phyloP scores from a whole-genome alignment of 306 rosid genomes.

The Cotoneaster glaucophyllus region DNA sequence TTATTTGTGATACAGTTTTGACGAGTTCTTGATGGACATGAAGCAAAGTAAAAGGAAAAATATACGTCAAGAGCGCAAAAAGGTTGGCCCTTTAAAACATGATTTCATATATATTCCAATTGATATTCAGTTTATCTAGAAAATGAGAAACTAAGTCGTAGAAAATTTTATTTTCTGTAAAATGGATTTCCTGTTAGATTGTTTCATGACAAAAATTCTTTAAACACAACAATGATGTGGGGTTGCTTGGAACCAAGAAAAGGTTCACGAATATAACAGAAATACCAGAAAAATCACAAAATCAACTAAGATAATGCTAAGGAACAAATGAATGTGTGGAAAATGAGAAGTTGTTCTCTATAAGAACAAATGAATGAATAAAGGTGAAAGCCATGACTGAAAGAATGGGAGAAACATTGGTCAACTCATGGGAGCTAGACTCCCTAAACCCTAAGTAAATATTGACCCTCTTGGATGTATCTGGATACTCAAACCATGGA shows the following conservation, averaged over 20 bases:
- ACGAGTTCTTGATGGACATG: conserved; percentile 93
- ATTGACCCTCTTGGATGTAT: background rate
- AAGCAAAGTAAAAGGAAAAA: conserved; percentile 92
- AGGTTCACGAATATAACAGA: background rate
- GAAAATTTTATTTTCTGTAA: background rate
- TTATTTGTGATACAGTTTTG: conserved; percentile 51
- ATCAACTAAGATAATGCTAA: background rate
- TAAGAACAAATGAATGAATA: background rate
- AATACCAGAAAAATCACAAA: background rate
- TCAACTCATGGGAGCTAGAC: background rate
- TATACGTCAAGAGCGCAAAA: conserved; percentile 93
- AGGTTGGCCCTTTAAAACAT: conserved; percentile 39
- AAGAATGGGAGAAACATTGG: background rate
- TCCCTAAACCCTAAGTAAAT: too few species aligned
- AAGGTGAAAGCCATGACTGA: background rate
- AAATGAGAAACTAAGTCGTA: background rate
- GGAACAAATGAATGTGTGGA: background rate
- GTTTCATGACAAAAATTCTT: background rate
- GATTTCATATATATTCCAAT: conserved; percentile 2
- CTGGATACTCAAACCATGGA: background rate
- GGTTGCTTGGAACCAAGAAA: background rate
- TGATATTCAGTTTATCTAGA: background rate
- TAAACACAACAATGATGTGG: too few species aligned
- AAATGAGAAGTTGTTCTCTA: background rate
- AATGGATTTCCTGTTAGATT: conserved; percentile 1